Base-by-base conservation (phyloP, 1,284 basidiomycete species). In the Trametes versicolor region DNA sequence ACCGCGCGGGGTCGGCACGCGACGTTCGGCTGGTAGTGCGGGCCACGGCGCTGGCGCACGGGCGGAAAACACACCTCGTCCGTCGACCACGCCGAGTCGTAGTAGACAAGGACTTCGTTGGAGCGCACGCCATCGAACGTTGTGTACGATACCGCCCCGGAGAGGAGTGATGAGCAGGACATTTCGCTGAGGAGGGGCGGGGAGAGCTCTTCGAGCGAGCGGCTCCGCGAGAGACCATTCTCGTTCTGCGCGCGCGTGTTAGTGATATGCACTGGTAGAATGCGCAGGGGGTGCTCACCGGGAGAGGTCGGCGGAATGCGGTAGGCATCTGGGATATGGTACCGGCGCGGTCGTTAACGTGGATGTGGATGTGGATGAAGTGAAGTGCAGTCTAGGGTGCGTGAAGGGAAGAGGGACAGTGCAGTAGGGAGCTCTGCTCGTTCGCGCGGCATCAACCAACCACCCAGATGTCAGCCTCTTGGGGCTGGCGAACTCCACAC, bases 81-180 rank as follows among this genome's bases (percentile, higher is more conserved):
- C 34, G 52, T 55, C 34, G 60, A 39, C 43, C 51, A 53, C 21
- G 29, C 23, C 23, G 52, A 37, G 36, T 61, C 60, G 60, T 61
- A 61, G 45, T 61, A 61, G 0, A 61, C 45, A 34, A 61, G 27
- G 23, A 61, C 34, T 10, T 55, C 60, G 23, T 41, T 32, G 17
- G 43, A 13, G 23, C 29, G 25, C 4, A 54, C 8, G 4, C 43
- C 21, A 10, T 37, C 41, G 8, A 32, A 1, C 21, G 21, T 32
- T 8, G 39, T 53, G 32, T n/a, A 10, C 2, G 50, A n/a, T 3
- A n/a, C 4, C 50, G 19, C 23, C 27, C 32, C 29, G 1, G 27
- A 27, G n/a, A 36, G n/a, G 19, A n/a, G 50, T 8, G 29, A 32
- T 8, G 29, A 32, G 29, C 29, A 32, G 19, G 21, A 49, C 32